Evolutionary conservation across 179 eudicot genomes (phyloP).

Genomic region (Spergularia azorica): DNA sequence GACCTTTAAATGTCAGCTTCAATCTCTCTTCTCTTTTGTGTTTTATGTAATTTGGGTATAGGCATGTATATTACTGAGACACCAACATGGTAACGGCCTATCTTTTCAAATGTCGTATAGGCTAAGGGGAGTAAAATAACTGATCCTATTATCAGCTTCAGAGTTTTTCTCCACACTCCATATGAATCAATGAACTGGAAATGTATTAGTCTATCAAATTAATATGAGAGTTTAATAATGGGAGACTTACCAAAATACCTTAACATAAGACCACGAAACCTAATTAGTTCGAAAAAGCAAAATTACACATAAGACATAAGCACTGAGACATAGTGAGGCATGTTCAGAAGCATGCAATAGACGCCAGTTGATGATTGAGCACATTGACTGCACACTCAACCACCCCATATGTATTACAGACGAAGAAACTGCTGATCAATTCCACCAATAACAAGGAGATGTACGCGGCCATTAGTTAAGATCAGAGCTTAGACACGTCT

Average conservation of each 20-base stretch:
- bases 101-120: neutral
- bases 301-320: constrained; percentile 6
- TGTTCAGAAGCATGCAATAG: neutral
- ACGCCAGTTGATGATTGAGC: neutral
- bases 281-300: neutral
- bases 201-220: constrained; percentile 4
- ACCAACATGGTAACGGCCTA: neutral
- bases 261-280: neutral
- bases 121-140: neutral
- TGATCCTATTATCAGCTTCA: neutral
- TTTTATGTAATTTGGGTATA: no score
- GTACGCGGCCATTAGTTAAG: constrained; percentile 1
- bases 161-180: neutral
- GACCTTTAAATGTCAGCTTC: neutral
- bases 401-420: neutral
- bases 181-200: neutral
- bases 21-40: neutral
- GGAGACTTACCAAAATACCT: constrained; percentile 6
- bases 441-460: constrained; percentile 8
- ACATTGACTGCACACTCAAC: neutral
- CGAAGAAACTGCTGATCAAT: neutral
- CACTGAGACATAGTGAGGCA: constrained; percentile 8
- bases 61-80: neutral
- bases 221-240: neutral
- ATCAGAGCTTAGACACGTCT: constrained; percentile 6